phyloP scores from a whole-genome alignment of 192 early-diverging fungal genomes.

The Rhizophagus sp. region DNA sequence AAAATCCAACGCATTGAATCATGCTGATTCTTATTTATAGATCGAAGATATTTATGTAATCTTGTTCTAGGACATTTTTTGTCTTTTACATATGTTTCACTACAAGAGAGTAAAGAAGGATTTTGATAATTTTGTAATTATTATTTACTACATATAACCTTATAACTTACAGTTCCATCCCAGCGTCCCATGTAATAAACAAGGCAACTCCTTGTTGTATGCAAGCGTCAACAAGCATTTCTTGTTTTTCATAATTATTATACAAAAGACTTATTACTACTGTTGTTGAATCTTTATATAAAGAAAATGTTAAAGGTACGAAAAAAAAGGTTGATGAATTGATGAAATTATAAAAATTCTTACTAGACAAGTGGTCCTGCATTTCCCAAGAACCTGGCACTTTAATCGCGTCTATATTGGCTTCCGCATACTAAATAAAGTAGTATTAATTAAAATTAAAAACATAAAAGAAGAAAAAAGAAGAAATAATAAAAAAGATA shows the following conservation, averaged over 20 bases:
- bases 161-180: constrained; percentile 10
- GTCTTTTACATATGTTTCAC: background rate
- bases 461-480: background rate
- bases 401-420: constrained; percentile 8
- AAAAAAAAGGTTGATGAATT: background rate
- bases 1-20: constrained; percentile 3
- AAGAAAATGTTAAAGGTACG: background rate
- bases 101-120: background rate
- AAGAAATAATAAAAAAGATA: background rate
- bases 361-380: background rate
- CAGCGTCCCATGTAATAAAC: constrained; percentile 6
- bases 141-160: background rate
- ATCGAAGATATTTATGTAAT: background rate
- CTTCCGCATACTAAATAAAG: background rate
- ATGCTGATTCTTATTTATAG: background rate
- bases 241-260: constrained; percentile 15
- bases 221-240: constrained; percentile 3
- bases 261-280: constrained; percentile 5
- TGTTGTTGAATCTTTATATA: background rate
- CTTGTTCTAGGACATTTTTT: constrained; percentile 12
- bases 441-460: background rate
- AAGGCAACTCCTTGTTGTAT: background rate
- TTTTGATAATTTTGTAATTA: too few species aligned
- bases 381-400: background rate
- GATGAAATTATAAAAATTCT: background rate